These are phyloP conservation scores for Evernia prunastri DNA, from an alignment of 495 filamentous ascomycete species.

Conservation along the genomic window DNA sequence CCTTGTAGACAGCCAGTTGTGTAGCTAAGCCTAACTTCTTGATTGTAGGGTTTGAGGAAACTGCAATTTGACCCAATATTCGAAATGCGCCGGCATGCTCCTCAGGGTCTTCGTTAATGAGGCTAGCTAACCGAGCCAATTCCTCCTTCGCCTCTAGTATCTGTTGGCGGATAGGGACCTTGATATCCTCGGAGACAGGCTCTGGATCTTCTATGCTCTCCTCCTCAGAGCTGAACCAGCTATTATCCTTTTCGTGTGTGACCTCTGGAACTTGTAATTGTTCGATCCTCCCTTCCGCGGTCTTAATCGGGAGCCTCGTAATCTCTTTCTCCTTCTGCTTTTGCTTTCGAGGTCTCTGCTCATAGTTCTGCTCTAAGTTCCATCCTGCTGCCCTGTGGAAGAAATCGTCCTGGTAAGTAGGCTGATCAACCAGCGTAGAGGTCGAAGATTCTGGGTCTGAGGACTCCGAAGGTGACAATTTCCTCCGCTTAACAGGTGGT, in stretches of 20 bases:
- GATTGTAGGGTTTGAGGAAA: slow-evolving; percentile 61
- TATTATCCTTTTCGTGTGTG: slow-evolving; percentile 45
- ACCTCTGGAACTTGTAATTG: slow-evolving; percentile 42
- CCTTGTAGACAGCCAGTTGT: slow-evolving; percentile 87
- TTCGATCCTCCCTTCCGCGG: slow-evolving; percentile 63
- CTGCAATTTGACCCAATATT: slow-evolving; percentile 64
- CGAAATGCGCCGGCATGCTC: slow-evolving; percentile 76
- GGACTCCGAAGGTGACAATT: slow-evolving; percentile 46
- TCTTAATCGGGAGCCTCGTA: slow-evolving; percentile 78
- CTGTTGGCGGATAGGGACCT: slow-evolving; percentile 65
- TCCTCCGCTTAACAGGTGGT: slow-evolving; percentile 48
- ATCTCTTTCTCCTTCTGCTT: slow-evolving; percentile 64
- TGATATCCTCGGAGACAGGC: slow-evolving; percentile 48
- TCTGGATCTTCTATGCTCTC: slow-evolving; percentile 34
- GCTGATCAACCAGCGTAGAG: slow-evolving; percentile 28
- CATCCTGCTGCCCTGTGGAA: slow-evolving; percentile 50
- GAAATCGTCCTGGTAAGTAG: slow-evolving; percentile 31
- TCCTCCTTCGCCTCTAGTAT: slow-evolving; percentile 88
- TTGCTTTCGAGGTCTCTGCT: slow-evolving; percentile 67
- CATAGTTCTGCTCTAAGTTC: slow-evolving; percentile 91
- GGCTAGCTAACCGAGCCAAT: slow-evolving; percentile 69
- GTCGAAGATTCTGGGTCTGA: slow-evolving; percentile 35
- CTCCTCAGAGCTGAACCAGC: slow-evolving; percentile 45
- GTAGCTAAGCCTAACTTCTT: slow-evolving; percentile 77
- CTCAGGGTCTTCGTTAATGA: slow-evolving; percentile 88